phyloP scores from a whole-genome alignment of 106 monocot genomes.

The Dendrobium officinale region DNA sequence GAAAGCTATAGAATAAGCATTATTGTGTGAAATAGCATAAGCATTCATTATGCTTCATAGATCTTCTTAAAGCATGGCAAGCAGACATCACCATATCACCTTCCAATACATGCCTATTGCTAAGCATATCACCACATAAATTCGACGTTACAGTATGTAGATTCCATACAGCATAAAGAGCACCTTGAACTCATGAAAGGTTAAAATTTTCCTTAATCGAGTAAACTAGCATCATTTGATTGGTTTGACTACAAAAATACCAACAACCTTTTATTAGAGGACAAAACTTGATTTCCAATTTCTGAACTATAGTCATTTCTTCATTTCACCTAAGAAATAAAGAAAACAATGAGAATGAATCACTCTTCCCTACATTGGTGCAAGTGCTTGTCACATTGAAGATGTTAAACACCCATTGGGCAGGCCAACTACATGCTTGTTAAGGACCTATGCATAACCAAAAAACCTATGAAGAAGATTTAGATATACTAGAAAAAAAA shows the following conservation, averaged over 20 bases:
- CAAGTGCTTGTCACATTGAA: not conserved
- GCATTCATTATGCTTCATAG: not conserved
- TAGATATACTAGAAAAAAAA: not conserved
- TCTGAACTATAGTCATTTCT: not conserved
- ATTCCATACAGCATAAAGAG: not conserved
- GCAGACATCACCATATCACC: not conserved
- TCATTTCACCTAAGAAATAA: not conserved
- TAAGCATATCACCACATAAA: not conserved
- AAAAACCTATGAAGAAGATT: not conserved
- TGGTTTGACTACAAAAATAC: not conserved
- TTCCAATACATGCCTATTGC: not conserved
- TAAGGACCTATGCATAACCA: not conserved
- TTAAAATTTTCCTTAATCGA: not conserved
- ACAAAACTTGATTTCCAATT: not conserved
- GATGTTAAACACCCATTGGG: not conserved
- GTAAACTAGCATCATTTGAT: not conserved
- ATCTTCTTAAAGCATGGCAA: not conserved
- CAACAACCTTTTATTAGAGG: not conserved
- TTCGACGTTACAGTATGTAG: too few relatives aligned
- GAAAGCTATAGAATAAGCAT: not conserved
- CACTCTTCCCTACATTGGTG: not conserved
- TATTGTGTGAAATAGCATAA: not conserved
- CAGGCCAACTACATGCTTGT: not conserved
- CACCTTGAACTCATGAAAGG: not conserved
- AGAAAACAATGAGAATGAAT: not conserved